These are phyloP conservation scores for Schoenoplectus tabernaemontani DNA, from an alignment of 202 grass and related monocot species.

Conservation along the genomic window DNA sequence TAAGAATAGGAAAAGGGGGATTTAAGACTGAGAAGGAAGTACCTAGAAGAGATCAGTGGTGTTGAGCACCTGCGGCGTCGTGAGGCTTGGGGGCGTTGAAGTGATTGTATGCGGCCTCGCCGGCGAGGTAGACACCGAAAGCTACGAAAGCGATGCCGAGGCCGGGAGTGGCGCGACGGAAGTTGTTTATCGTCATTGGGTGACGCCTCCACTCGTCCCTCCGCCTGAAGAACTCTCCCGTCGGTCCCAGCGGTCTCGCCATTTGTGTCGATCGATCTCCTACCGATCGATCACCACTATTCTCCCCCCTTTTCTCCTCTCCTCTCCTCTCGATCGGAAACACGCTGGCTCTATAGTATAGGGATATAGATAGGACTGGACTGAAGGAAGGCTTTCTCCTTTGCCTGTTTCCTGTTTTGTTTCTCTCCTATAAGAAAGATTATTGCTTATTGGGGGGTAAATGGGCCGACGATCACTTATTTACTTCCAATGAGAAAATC, in stretches of 20 bases:
- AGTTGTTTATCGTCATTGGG: constrained; percentile 63
- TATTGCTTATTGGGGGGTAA: too few species aligned
- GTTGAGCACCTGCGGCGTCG: neutral
- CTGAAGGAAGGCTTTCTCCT: neutral
- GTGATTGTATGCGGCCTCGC: constrained; percentile 80
- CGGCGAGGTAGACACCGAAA: constrained; percentile 88
- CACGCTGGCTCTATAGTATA: too few species aligned
- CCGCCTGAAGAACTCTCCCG: constrained; percentile 89
- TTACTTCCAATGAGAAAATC: too few species aligned
- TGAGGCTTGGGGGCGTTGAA: constrained; percentile 38
- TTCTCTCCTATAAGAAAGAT: too few species aligned
- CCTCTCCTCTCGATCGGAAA: neutral
- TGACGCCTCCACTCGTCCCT: constrained; percentile 87
- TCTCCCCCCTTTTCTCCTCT: too few species aligned
- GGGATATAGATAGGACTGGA: neutral
- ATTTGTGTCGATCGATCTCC: constrained; percentile 23
- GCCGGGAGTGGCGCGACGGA: constrained; percentile 69
- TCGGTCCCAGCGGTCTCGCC: constrained; percentile 70
- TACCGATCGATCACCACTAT: constrained; percentile 7
- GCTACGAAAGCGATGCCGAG: constrained; percentile 92
- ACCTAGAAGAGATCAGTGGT: constrained; percentile 16
- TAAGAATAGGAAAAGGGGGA: neutral
- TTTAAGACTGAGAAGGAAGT: neutral
- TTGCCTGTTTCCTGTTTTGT: too few species aligned
- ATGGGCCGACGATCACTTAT: too few species aligned